Evolutionary conservation across 768 basidiomycete species (phyloP), one percentile per base, ranked within the genome.

Genomic region (Collybia sp.): DNA sequence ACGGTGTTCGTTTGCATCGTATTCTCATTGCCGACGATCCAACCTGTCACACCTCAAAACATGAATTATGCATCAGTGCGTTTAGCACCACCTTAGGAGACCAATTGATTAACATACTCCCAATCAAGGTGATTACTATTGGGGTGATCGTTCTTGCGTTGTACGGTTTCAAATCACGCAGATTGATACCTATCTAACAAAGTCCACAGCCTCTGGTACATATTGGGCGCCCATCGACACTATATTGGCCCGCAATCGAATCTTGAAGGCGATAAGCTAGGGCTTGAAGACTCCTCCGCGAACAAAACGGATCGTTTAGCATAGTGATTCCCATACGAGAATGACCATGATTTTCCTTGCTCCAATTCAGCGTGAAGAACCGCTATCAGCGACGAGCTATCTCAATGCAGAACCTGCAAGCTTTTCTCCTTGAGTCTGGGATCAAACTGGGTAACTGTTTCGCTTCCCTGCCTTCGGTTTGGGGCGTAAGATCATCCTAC

Each of bases 11-110:
- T 88, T 31, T 73, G 68, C 47, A 71, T 88, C 36, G 80, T 90
- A 53, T 86, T 88, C 64, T 79, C 82, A 35, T 65, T 91, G 53
- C 89, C 89, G 1, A 85, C 80, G 4, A 58, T 77, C 36, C 63
- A 71, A 35, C 88, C 90, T 2, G 83, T 89, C 13, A 87, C 83
- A n/a, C 54, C 63, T 33, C 58, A 72, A 25, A 88, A 82, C 48
- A 88, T 90, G 85, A 89, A 90, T 59, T 90, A 90, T 54, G 83
- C 85, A n/a, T 77, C 83, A 25, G 85, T 84, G 47, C 54, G 75
- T 66, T 43, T 9, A 18, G 38, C 31, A 40, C 19, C 38, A 36
- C 19, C 16, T 31, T 9, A 20, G 36, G n/a, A 15, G 6, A 30
- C 40, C 45, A 32, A 35, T 47, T 25, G 34, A 30, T 38, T 45